Base-by-base conservation (phyloP, 2,329 filamentous ascomycete genomes). In the Penicillium italicum region DNA sequence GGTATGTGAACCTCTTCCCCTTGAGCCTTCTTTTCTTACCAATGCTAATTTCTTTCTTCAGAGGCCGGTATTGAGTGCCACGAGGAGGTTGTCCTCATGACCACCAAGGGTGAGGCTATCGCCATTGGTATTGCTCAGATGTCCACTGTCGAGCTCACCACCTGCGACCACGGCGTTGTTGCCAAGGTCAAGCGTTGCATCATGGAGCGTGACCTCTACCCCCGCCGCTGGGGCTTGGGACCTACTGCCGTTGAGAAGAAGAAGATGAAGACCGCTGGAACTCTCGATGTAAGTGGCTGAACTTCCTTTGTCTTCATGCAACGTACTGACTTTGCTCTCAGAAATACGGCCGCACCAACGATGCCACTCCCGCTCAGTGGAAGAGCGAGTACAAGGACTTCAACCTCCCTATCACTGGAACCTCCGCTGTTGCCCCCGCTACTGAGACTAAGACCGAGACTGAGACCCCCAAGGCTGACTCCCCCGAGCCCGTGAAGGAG, bases 151-250 rank as follows among this genome's bases (percentile, higher is more conserved):
- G 94, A 97, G 79, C 90, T 99, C 77, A 91, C 91, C 30, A 93
- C 91, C 33, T 97, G 94, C 77, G 92, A 97, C 73, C 94, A 99
- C 77, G 94, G 94, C 68, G 91, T 97, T 56, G 93, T 97, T 57
- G 94, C 94, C 67, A 97, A 97, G 83, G 91, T 99, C 74, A 99
- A 99, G 87, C 88, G 94, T 69, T 96, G 92, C 77, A 99, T 99
- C 77, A 99, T 99, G 94, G 94, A 99, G 83, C 90, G 94, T 69
- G 94, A 97, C 74, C 83, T 97, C 57, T 99, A 99, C 83, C 94
- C 94, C 62, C 85, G 91, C 74, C 83, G 93, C 81, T 99, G 94
- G 94, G 94, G 94, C 64, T 85, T 97, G 72, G 94, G 94, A 60
- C 93, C 94, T 50, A 87, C 93, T 58, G 94, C 94, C 47, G 79